Evolutionary conservation across 306 rosid species (phyloP).

Genomic region (Leucaena leucocephala): DNA sequence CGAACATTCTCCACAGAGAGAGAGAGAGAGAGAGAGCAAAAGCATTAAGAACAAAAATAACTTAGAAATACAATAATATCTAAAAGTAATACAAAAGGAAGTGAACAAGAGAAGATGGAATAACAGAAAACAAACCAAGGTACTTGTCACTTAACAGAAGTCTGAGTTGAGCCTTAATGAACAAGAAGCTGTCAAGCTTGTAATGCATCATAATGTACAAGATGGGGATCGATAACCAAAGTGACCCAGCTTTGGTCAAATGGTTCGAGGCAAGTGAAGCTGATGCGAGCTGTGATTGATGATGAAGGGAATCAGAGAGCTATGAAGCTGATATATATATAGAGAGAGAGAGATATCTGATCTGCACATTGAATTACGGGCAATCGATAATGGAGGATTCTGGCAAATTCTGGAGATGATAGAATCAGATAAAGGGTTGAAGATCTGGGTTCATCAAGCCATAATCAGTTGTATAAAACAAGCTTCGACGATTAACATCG

Average conservation of each 20-base stretch:
- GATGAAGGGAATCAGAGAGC: background rate
- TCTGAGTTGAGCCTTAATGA: background rate
- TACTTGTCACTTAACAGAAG: too few relatives aligned
- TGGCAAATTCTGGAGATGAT: too few relatives aligned
- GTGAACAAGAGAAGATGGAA: background rate
- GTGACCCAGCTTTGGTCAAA: too few relatives aligned
- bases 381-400: background rate
- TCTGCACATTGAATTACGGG: too few relatives aligned
- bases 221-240: background rate
- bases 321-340: background rate
- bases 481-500: background rate
- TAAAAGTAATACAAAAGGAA: background rate
- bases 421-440: background rate
- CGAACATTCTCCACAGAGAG: background rate
- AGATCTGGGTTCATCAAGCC: background rate
- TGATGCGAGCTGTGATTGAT: background rate
- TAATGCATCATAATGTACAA: too few relatives aligned
- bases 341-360: too few relatives aligned
- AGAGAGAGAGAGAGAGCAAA: background rate
- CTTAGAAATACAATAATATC: background rate
- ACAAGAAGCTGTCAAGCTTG: background rate
- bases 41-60: background rate
- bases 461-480: background rate
- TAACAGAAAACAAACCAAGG: too few relatives aligned
- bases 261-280: background rate